A percentile compares a stretch with the other conserved stretches of the same genome.
Evolutionary conservation across 1,284 basidiomycete genomes (phyloP).

Genomic region (Uromyces viciae-fabae): DNA sequence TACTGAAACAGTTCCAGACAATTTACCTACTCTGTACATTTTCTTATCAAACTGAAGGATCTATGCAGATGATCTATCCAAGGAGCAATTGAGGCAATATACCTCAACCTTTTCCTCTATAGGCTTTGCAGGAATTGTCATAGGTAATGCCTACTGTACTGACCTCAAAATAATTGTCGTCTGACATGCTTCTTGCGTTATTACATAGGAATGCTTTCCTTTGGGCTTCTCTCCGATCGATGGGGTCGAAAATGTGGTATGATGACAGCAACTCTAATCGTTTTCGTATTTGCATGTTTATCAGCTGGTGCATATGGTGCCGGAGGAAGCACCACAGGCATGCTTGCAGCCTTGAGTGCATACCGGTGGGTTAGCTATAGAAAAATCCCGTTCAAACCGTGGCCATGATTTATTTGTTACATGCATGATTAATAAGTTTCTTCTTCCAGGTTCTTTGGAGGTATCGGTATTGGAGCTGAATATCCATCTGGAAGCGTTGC

Average conservation of each 20-base stretch:
- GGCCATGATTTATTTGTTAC: not conserved
- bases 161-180: not conserved
- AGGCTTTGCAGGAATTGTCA: constrained; percentile 42
- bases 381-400: too few species aligned
- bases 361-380: constrained; percentile 69
- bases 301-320: constrained; percentile 79
- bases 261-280: constrained; percentile 74
- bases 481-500: constrained; percentile 90
- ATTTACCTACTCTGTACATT: not conserved
- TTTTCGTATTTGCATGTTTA: constrained; percentile 72
- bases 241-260: constrained; percentile 83
- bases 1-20: not conserved
- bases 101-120: constrained; percentile 40
- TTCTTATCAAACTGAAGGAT: not conserved
- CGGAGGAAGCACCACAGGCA: constrained; percentile 65
- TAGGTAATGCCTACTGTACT: not conserved
- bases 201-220: constrained; percentile 50
- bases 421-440: not conserved
- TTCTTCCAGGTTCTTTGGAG: constrained; percentile 51
- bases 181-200: not conserved
- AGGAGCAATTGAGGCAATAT: constrained; percentile 16
- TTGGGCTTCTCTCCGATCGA: constrained; percentile 73
- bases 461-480: constrained; percentile 68
- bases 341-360: constrained; percentile 72
- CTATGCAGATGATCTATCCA: constrained; percentile 37